Evolutionary conservation across 192 early-diverging fungal genomes (phyloP).

Genomic region (Coemansia guatemalensis): DNA sequence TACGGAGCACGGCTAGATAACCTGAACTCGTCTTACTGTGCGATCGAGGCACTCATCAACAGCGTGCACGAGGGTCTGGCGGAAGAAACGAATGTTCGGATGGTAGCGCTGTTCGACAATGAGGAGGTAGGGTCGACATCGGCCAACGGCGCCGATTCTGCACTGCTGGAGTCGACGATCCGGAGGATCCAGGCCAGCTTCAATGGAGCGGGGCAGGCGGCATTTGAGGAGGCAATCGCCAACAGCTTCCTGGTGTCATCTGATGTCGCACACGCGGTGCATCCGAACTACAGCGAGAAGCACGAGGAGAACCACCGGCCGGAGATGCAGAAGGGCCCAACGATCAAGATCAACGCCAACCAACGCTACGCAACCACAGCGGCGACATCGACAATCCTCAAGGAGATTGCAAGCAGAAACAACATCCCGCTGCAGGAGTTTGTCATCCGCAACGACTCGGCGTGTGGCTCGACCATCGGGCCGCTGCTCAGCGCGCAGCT

Average conservation of each 20-base stretch:
- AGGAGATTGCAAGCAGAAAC: conserved; percentile 74
- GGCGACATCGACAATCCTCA: conserved; percentile 68
- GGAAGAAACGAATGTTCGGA: conserved; percentile 63
- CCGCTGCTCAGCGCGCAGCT: conserved; percentile 94
- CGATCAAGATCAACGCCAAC: conserved; percentile 97
- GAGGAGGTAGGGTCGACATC: conserved; percentile 94
- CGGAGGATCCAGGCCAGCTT: conserved; percentile 60
- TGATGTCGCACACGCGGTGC: conserved; percentile 91
- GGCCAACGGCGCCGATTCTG: conserved; percentile 93
- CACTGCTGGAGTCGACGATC: conserved; percentile 74
- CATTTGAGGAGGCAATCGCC: conserved; percentile 84
- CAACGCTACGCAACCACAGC: conserved; percentile 84
- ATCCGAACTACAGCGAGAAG: conserved; percentile 90
- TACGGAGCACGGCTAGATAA: conserved; percentile 95
- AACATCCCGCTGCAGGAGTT: conserved; percentile 86
- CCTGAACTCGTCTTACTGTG: conserved; percentile 94
- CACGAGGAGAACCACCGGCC: conserved; percentile 95
- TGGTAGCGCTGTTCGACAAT: conserved; percentile 95
- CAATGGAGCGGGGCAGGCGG: conserved; percentile 40
- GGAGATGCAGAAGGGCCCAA: conserved; percentile 87
- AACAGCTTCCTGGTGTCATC: conserved; percentile 87
- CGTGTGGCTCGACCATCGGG: conserved; percentile 97
- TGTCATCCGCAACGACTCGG: conserved; percentile 89
- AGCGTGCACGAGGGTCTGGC: conserved; percentile 23
- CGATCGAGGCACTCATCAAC: conserved; percentile 58